These are phyloP conservation scores for Ilyonectria robusta DNA, from an alignment of 2,329 filamentous ascomycete genomes.

Conservation along the genomic window DNA sequence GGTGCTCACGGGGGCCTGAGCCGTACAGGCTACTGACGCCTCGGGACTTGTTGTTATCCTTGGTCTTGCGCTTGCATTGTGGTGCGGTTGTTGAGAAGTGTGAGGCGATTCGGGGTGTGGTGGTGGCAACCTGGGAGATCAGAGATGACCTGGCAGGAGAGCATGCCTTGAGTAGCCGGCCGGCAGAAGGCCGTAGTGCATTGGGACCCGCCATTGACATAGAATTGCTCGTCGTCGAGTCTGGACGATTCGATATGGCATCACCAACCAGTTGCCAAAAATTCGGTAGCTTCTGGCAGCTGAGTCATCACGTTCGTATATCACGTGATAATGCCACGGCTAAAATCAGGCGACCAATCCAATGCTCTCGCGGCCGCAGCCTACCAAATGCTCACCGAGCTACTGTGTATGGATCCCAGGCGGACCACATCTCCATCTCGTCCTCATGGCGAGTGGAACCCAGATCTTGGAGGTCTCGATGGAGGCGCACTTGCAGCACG, in stretches of 20 bases:
- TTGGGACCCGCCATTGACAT: constrained; percentile 50
- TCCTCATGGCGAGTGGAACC: constrained; percentile 37
- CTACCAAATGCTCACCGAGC: constrained; percentile 30
- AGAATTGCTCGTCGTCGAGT: constrained; percentile 34
- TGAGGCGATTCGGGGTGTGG: constrained; percentile 41
- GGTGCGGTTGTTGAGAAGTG: constrained; percentile 69
- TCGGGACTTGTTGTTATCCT: constrained; percentile 84
- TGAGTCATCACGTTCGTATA: constrained; percentile 17
- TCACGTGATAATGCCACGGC: constrained; percentile 10
- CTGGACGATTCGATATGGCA: constrained; percentile 28
- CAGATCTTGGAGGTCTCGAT: constrained; percentile 39
- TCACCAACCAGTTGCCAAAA: constrained; percentile 39
- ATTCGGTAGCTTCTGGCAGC: constrained; percentile 29
- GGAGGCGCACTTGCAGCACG: constrained; percentile 49
- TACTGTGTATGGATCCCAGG: constrained; percentile 25
- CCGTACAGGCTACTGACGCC: constrained; percentile 86
- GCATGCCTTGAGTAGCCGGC: constrained; percentile 42
- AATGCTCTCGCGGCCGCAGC: background rate
- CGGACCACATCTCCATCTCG: constrained; percentile 31
- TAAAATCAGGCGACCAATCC: background rate
- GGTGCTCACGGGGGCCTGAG: constrained; percentile 80
- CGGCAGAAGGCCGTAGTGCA: constrained; percentile 47
- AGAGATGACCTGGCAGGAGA: constrained; percentile 26
- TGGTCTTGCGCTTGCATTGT: constrained; percentile 64
- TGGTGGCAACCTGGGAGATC: constrained; percentile 26